Conservation (phyloP, 306 rosid species). For the Fagus crenata region DNA sequence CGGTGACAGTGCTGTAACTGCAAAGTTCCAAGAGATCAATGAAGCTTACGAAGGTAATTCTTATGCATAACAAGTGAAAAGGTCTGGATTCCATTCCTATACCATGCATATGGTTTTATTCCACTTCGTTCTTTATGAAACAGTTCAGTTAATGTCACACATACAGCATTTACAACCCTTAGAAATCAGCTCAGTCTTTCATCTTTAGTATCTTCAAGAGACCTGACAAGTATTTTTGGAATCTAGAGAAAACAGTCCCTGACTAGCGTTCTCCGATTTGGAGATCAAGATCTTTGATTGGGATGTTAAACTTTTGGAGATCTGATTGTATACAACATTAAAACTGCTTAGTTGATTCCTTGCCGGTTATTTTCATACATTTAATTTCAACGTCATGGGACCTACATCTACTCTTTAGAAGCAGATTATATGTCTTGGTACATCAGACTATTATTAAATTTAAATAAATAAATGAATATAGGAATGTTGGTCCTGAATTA, state of each 20-base stretch:
- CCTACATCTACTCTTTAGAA: not conserved
- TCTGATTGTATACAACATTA: not conserved
- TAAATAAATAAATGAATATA: not conserved
- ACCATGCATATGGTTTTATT: constrained; percentile 15
- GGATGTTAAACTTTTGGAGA: not conserved
- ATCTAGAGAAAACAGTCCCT: not conserved
- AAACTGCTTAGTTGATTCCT: not conserved
- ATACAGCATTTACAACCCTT: constrained; percentile 11
- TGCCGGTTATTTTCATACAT: not conserved
- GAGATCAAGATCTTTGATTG: not conserved
- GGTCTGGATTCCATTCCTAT: not conserved
- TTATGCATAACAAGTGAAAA: not conserved
- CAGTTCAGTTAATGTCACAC: not conserved
- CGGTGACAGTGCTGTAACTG: constrained; percentile 52
- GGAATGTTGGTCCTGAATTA: not conserved
- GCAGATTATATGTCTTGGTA: not conserved
- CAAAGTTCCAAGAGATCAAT: constrained; percentile 73
- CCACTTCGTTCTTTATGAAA: constrained; percentile 2
- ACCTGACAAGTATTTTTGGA: not conserved
- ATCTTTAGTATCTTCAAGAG: not conserved
- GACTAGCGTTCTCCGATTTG: not conserved
- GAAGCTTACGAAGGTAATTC: constrained; percentile 70
- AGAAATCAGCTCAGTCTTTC: not conserved
- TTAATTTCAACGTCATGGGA: not conserved
- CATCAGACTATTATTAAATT: not conserved